Evolutionary conservation across 306 rosid genomes (phyloP), one percentile per base, ranked within the genome.

Genomic region (Lotus japonicus): DNA sequence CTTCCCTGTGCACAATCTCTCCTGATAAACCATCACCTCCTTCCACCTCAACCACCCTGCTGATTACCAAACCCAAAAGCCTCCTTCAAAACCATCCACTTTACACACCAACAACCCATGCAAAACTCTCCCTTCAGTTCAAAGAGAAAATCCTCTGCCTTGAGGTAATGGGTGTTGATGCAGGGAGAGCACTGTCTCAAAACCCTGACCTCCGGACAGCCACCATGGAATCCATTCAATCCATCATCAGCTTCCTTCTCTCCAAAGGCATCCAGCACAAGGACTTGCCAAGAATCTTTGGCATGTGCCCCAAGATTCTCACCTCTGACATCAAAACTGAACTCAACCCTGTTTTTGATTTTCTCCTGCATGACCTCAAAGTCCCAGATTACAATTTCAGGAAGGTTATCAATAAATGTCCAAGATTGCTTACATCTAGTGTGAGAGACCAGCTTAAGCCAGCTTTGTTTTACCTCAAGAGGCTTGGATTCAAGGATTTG

Each of bases 81-180:
- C 62, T 83, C 15, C 87, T 92, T 68, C 94, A 90, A 42, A 84
- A 66, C 35, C 88, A 89, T 50, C 98, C 96, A 0, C 96, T 89
- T 7, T 86, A 83, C 46, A 41, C 85, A 3, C 85, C 88, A 39
- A 81, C 88, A 39, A 81, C 89, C 9, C 64, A 82, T 2, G 63
- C 84, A 67, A 88, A 69, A 51, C 77, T 92, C 56, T 88, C 92
- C 58, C 81, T 79, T 74, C 94, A 88, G 64, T 76, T 83, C 87
- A 87, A 94, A 76, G 96, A 90, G 76, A 94, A 94, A 75, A 85
- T 94, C 52, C 80, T 94, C 28, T 94, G 96, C 81, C 99, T 94
- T 13, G 99, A 94, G 60, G 79, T 94, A 8, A 82, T 94, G 89
- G 95, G 97, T 1, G 76, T 94, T 21, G 99, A 90, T 58, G 70